These are phyloP conservation scores for Lecanicillium sp. DNA, from an alignment of 2,329 filamentous ascomycete species.

Conservation along the genomic window DNA sequence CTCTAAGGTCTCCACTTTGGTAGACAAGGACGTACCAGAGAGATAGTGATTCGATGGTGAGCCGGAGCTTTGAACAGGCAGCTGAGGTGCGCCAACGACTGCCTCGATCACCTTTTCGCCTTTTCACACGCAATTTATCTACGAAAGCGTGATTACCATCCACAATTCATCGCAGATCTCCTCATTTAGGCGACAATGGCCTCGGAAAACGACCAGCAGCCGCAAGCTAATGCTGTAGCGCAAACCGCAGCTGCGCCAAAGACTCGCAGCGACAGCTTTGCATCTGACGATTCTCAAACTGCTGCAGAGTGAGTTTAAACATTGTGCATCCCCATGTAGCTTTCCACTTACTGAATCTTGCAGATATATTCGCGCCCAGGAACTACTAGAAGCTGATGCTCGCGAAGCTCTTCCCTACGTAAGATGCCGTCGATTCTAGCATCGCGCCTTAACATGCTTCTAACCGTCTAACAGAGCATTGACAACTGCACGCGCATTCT, in stretches of 20 bases:
- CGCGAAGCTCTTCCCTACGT: constrained; percentile 92
- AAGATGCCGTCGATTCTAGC: constrained; percentile 20
- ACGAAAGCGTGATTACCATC: no score
- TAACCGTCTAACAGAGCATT: constrained; percentile 60
- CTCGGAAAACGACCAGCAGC: not conserved
- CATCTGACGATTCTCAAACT: constrained; percentile 60
- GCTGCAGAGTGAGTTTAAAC: constrained; percentile 57
- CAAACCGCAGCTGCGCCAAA: constrained; percentile 6
- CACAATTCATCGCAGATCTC: no score
- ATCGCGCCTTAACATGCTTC: constrained; percentile 6
- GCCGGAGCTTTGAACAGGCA: no score
- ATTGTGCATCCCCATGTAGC: no score
- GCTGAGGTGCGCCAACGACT: no score
- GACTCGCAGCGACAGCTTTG: constrained; percentile 49
- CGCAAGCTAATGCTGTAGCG: constrained; percentile 13
- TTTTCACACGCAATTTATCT: no score
- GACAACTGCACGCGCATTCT: constrained; percentile 88
- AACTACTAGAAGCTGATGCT: constrained; percentile 87
- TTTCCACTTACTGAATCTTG: constrained; percentile 6
- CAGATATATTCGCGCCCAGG: constrained; percentile 82
- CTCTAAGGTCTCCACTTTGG: no score
- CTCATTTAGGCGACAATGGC: no score
- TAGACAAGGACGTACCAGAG: no score
- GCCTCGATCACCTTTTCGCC: no score
- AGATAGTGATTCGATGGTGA: no score